Conservation (phyloP, 208 protist species). For the Crithidia expoeki region DNA sequence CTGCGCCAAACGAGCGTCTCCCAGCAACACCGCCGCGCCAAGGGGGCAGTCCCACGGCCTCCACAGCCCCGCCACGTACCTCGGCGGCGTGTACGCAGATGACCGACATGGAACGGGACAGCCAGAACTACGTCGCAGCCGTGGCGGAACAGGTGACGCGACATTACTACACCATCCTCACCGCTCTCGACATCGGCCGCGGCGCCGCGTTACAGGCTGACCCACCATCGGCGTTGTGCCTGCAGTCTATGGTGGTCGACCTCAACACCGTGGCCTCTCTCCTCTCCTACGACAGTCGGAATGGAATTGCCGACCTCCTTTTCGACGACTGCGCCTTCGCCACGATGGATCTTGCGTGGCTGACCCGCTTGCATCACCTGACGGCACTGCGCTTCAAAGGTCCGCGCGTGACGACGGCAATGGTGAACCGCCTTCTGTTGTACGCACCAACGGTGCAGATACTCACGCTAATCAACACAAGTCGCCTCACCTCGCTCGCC, state of each 20-base stretch:
- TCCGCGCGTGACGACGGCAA: constrained; percentile 12
- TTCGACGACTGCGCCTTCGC: constrained; percentile 47
- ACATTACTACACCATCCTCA: constrained; percentile 29
- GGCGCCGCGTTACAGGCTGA: constrained; percentile 22
- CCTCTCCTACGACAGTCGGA: constrained; percentile 30
- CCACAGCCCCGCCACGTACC: neutral
- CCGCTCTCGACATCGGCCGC: constrained; percentile 38
- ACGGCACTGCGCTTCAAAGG: constrained; percentile 35
- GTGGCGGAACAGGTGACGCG: constrained; percentile 30
- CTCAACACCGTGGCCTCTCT: constrained; percentile 31
- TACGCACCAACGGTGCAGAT: constrained; percentile 21
- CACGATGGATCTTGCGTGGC: constrained; percentile 30
- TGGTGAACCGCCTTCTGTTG: constrained; percentile 27
- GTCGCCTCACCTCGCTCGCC: constrained; percentile 20
- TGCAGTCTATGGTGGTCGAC: constrained; percentile 38
- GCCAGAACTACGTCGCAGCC: constrained; percentile 31
- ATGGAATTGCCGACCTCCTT: constrained; percentile 29
- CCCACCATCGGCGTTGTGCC: constrained; percentile 25
- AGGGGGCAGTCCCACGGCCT: neutral
- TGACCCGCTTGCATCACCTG: constrained; percentile 19
- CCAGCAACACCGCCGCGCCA: neutral
- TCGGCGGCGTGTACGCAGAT: neutral
- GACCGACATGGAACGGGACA: constrained; percentile 18
- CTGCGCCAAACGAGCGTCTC: neutral
- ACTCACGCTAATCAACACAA: constrained; percentile 36